Conservation (phyloP, 257 asterid genomes). For the Capsicum chinense region DNA sequence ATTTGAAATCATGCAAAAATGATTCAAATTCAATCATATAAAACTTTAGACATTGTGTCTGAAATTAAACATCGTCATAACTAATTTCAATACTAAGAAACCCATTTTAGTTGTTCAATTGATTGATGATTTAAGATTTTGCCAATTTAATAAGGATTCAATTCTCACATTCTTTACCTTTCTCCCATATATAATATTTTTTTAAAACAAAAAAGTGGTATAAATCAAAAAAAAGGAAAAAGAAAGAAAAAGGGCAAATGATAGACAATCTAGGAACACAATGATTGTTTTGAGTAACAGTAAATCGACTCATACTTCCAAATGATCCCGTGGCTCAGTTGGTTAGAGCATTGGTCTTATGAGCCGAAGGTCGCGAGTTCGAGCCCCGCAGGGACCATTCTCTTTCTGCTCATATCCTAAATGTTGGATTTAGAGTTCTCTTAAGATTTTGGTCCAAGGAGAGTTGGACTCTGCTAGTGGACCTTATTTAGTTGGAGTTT, state of each 20-base stretch:
- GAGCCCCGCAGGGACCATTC: slow-evolving; percentile 98
- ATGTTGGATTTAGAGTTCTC: no score
- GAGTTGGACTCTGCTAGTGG: no score
- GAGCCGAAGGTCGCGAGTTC: slow-evolving; percentile 99
- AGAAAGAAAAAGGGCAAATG: not conserved
- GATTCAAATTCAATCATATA: no score
- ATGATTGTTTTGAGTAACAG: not conserved
- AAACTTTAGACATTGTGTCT: no score
- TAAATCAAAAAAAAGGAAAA: not conserved
- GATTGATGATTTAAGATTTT: not conserved
- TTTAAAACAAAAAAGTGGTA: not conserved
- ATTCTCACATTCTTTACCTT: not conserved
- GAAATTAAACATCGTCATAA: no score
- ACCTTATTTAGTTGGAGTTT: no score
- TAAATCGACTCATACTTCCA: accelerated
- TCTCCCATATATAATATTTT: not conserved
- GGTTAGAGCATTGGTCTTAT: slow-evolving; percentile 99
- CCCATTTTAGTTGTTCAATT: not conserved
- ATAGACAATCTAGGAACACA: not conserved
- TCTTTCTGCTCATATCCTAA: no score
- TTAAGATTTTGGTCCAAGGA: no score
- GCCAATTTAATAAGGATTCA: no score
- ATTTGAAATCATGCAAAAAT: no score
- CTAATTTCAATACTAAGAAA: no score
- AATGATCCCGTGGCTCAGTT: slow-evolving; percentile 95